These are phyloP conservation scores for Passalora sequoiae DNA, from an alignment of 2,329 filamentous ascomycete genomes.

Conservation along the genomic window DNA sequence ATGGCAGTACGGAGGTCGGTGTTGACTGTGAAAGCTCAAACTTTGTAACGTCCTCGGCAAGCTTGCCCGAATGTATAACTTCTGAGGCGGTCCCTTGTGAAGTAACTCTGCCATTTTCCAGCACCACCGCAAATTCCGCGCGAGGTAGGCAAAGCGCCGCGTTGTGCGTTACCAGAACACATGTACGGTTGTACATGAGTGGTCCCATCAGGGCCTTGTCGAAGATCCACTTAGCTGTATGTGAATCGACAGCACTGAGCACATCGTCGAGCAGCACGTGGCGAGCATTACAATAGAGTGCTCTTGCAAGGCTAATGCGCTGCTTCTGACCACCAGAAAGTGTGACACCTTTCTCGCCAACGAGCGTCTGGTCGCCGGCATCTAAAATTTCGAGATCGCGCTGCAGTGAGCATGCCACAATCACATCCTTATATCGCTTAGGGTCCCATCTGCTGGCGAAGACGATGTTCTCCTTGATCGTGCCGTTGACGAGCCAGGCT, in stretches of 20 bases:
- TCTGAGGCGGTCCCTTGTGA: slow-evolving; percentile 72
- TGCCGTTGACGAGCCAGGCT: slow-evolving; percentile 93
- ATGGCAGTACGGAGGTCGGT: slow-evolving; percentile 66
- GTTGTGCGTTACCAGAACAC: slow-evolving; percentile 94
- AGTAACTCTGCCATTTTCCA: slow-evolving; percentile 79
- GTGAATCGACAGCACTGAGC: slow-evolving; percentile 91
- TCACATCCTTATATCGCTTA: slow-evolving; percentile 77
- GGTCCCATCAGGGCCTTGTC: slow-evolving; percentile 84
- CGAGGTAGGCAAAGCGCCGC: slow-evolving; percentile 78
- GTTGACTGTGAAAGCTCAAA: slow-evolving; percentile 62
- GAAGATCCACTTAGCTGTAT: slow-evolving; percentile 98
- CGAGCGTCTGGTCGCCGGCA: slow-evolving; percentile 83
- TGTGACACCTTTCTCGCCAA: slow-evolving; percentile 95
- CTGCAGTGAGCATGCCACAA: slow-evolving; percentile 85
- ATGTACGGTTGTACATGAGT: slow-evolving; percentile 82
- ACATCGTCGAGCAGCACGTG: slow-evolving; percentile 93
- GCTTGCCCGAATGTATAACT: slow-evolving; percentile 77
- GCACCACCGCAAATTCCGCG: slow-evolving; percentile 72
- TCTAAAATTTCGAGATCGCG: slow-evolving; percentile 90
- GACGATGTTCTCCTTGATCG: slow-evolving; percentile 91
- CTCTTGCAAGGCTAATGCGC: slow-evolving; percentile 90
- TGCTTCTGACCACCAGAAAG: slow-evolving; percentile 97
- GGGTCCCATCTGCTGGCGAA: slow-evolving; percentile 79
- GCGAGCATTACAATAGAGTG: slow-evolving; percentile 89
- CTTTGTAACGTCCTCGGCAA: slow-evolving; percentile 79